Evolutionary conservation across 1,284 basidiomycete genomes (phyloP), one percentile per base, ranked within the genome.

Genomic region (Sporisorium sorghi): DNA sequence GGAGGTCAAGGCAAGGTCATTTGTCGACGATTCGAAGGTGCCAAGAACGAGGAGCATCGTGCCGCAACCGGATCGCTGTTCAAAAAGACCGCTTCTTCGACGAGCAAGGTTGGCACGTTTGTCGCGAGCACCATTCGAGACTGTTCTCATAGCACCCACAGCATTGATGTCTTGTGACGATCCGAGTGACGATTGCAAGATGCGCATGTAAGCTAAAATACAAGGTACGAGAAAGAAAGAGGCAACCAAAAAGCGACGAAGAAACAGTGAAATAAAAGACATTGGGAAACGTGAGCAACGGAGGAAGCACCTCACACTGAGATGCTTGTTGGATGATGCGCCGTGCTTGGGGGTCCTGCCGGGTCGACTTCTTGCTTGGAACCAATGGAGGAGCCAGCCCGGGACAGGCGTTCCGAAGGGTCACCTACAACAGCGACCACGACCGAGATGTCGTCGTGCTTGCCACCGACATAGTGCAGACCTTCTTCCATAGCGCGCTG

Each of bases 401-500:
- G 35, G 5, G 40, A 46, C 14, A 71, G 58, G 17, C 50, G 62
- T 12, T 71, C 68, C 21, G 68, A 54, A 1, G 71, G 65, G 39
- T 85, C 85, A 3, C 84, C 84, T 23, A 86, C 84, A 3, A 86
- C 83, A 7, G 85, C 85, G 8, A 85, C 84, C 19, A 86, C 60
- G 23, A 86, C 85, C 23, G 85, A 85, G 39, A 86, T 85, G 60
- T 86, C 86, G 61, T 86, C 86, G 63, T 83, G 81, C 73, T 86
- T 86, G 14, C 86, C 86, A 14, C 86, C 86, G 10, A 82, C 82
- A 52, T 83, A 84, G 56, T 81, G 75, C 39, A 84, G 60, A 57
- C 88, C 88, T 70, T 88, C 87, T 66, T 88, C 88, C 53, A 87
- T 87, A 9, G 88, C 88, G 50, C 86, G 83, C 58, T 87, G 86